phyloP scores from a whole-genome alignment of 2,329 filamentous ascomycete species.

The Pestalotiopsis sp. region DNA sequence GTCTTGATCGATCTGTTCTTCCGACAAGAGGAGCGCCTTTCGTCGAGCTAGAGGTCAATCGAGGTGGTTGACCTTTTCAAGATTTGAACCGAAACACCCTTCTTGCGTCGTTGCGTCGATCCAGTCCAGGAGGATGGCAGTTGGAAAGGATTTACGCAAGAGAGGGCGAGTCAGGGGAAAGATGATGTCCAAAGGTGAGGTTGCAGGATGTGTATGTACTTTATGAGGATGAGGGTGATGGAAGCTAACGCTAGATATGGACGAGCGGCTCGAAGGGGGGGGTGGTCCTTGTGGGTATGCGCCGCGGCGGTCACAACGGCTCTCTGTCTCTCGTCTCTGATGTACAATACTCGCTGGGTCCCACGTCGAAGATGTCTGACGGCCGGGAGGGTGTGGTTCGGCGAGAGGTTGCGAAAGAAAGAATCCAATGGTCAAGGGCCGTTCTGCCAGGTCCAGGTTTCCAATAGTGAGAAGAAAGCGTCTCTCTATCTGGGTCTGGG shows the following conservation, averaged over 20 bases:
- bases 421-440: conserved; percentile 18
- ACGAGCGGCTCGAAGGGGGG: conserved; percentile 20
- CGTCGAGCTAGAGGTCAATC: background rate
- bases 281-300: conserved; percentile 32
- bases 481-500: conserved; percentile 15
- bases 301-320: conserved; percentile 29
- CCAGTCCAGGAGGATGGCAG: conserved; percentile 10
- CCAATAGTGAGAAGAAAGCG: conserved; percentile 17
- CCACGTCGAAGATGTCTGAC: conserved; percentile 28
- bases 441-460: conserved; percentile 29
- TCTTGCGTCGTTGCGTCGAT: conserved; percentile 10
- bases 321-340: background rate
- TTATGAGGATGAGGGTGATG: conserved; percentile 30
- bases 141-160: background rate
- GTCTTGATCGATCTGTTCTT: background rate
- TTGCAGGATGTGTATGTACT: conserved; percentile 37
- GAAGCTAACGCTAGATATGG: conserved; percentile 35
- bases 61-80: background rate
- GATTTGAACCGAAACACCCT: background rate
- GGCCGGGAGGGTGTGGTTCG: conserved; percentile 27
- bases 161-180: conserved; percentile 24
- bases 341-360: conserved; percentile 29
- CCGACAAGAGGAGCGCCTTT: background rate
- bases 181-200: conserved; percentile 34
- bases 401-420: conserved; percentile 7